Evolutionary conservation across 805 yeast species (phyloP).

Genomic region (Maudiozyma barnettii): DNA sequence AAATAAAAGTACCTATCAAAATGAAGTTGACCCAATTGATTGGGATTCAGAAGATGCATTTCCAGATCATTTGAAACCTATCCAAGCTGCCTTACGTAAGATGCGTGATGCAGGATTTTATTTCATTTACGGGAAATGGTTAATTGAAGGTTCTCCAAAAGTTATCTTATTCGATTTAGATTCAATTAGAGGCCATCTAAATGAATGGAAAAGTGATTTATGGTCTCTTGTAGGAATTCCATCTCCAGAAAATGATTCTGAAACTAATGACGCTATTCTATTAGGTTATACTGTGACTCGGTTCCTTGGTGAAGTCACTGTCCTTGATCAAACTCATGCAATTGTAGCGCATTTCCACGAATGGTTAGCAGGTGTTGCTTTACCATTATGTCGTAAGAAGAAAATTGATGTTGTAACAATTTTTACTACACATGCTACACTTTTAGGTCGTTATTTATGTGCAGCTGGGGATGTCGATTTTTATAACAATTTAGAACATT

Average conservation of each 20-base stretch:
- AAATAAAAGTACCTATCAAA: constrained; percentile 61
- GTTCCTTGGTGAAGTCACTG: constrained; percentile 89
- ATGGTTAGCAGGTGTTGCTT: constrained; percentile 95
- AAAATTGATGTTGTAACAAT: constrained; percentile 89
- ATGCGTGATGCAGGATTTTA: constrained; percentile 77
- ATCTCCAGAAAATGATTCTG: constrained; percentile 78
- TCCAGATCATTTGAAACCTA: constrained; percentile 20
- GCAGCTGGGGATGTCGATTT: constrained; percentile 96
- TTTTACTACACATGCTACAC: constrained; percentile 95
- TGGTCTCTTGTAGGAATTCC: constrained; percentile 93
- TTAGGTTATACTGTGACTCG: constrained; percentile 92
- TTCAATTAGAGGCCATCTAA: constrained; percentile 57
- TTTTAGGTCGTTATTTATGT: constrained; percentile 88
- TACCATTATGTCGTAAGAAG: constrained; percentile 86
- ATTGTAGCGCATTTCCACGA: constrained; percentile 93
- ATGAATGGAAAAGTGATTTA: constrained; percentile 90
- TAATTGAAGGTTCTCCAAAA: constrained; percentile 94
- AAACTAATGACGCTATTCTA: constrained; percentile 85
- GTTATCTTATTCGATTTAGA: constrained; percentile 80
- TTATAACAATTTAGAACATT: constrained; percentile 77
- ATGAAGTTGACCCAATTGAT: constrained; percentile 68
- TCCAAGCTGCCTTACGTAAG: constrained; percentile 46
- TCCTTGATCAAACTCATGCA: constrained; percentile 73
- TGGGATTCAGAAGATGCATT: constrained; percentile 38
- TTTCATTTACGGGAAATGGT: constrained; percentile 89